Evolutionary conservation across 2,329 filamentous ascomycete genomes (phyloP).

Genomic region (Nemania abortiva): DNA sequence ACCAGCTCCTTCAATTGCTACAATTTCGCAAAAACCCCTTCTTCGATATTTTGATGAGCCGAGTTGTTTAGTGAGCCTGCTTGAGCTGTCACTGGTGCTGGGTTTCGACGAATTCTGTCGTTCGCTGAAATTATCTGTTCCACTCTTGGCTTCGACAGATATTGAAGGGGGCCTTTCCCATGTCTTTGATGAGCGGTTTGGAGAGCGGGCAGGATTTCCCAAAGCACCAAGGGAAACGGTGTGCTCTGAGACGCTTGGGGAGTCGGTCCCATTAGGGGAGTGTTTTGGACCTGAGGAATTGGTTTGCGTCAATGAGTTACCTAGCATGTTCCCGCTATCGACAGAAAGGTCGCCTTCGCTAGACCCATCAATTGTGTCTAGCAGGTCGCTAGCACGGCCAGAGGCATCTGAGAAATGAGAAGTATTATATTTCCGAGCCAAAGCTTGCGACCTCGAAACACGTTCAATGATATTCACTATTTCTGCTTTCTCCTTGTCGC

Average conservation of each 20-base stretch:
- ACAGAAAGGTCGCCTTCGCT: slow-evolving; percentile 71
- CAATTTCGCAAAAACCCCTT: slow-evolving; percentile 72
- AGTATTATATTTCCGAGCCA: slow-evolving; percentile 57
- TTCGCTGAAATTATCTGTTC: slow-evolving; percentile 61
- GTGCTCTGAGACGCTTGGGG: slow-evolving; percentile 54
- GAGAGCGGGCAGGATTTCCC: slow-evolving; percentile 55
- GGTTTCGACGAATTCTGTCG: slow-evolving; percentile 57
- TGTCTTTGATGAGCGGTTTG: slow-evolving; percentile 56
- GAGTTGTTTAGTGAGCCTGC: slow-evolving; percentile 66
- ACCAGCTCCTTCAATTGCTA: slow-evolving; percentile 70
- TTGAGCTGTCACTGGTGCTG: slow-evolving; percentile 60
- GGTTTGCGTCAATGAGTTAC: slow-evolving; percentile 63
- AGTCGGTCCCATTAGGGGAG: slow-evolving; percentile 51
- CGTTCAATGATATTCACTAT: slow-evolving; percentile 82
- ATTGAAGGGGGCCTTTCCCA: slow-evolving; percentile 67
- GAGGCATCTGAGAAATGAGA: slow-evolving; percentile 66
- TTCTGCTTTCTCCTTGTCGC: slow-evolving; percentile 76
- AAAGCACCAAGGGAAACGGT: slow-evolving; percentile 63
- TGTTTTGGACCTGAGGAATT: slow-evolving; percentile 58
- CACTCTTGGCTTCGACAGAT: slow-evolving; percentile 61
- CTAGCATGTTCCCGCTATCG: slow-evolving; percentile 63
- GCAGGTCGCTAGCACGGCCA: slow-evolving; percentile 63
- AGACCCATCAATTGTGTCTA: slow-evolving; percentile 65
- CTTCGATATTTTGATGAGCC: slow-evolving; percentile 69
- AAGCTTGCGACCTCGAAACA: slow-evolving; percentile 74